phyloP scores from a whole-genome alignment of 305 asterid genomes.

The Fraxinus xanthoxyloides region DNA sequence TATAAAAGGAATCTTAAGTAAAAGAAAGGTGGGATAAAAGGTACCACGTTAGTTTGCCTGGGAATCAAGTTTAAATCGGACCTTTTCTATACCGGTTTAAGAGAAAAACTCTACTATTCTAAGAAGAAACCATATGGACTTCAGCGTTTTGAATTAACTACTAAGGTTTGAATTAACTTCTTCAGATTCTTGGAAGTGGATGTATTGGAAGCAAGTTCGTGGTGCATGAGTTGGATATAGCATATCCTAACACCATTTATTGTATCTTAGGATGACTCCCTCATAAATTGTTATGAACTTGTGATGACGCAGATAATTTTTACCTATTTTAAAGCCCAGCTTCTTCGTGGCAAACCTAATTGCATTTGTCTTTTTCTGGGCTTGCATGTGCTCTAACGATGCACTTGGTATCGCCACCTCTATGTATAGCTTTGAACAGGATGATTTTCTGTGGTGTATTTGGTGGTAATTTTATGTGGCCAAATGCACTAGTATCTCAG shows the following conservation, averaged over 20 bases:
- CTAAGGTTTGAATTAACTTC: not conserved
- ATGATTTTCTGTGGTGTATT: not conserved
- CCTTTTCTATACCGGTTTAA: too few relatives aligned
- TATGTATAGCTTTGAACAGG: not conserved
- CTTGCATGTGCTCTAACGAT: not conserved
- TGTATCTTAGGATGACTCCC: not conserved
- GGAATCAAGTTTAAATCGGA: too few relatives aligned
- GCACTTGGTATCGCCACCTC: not conserved
- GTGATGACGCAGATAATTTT: not conserved
- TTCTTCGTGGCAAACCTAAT: not conserved
- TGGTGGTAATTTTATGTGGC: not conserved
- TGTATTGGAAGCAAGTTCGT: not conserved
- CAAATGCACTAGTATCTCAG: not conserved
- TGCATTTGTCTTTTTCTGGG: not conserved
- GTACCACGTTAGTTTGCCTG: too few relatives aligned
- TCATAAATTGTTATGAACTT: not conserved
- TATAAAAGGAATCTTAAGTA: too few relatives aligned
- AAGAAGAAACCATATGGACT: not conserved
- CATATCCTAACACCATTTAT: not conserved
- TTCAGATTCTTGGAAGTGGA: not conserved
- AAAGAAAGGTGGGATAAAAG: too few relatives aligned
- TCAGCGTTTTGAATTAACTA: not conserved
- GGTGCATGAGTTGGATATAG: not conserved
- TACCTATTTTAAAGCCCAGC: not conserved
- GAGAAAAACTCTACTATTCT: too few relatives aligned